phyloP scores from a whole-genome alignment of 768 basidiomycete species.

The Auricularia sp. region DNA sequence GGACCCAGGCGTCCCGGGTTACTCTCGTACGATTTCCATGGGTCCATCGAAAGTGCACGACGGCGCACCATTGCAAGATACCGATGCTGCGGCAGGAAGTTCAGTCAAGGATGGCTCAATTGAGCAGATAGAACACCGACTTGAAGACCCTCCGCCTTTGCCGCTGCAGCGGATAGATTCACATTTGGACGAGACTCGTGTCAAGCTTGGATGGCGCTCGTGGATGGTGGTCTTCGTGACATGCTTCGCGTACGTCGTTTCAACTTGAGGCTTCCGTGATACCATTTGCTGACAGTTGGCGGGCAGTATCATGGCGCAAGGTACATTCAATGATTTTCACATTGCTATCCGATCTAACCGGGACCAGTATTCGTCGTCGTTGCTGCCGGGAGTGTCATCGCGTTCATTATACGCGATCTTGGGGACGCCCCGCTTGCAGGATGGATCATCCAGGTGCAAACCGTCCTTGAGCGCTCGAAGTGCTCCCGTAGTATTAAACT shows the following conservation, averaged over 20 bases:
- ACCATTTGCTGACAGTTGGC: not conserved
- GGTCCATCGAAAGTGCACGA: too few species aligned
- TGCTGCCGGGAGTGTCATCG: conserved; percentile 2
- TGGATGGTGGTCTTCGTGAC: conserved; percentile 5
- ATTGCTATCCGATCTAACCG: not conserved
- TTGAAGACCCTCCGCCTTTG: not conserved
- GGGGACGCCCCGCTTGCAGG: conserved; percentile 5
- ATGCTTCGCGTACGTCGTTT: conserved; percentile 2
- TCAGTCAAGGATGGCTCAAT: too few species aligned
- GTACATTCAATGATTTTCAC: not conserved
- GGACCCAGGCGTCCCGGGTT: too few species aligned
- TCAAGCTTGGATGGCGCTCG: conserved; percentile 6
- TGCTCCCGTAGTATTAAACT: not conserved
- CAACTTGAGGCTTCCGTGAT: not conserved
- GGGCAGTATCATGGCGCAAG: not conserved
- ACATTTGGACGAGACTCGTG: not conserved
- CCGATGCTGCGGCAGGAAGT: too few species aligned
- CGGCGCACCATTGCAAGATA: too few species aligned
- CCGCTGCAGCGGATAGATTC: not conserved
- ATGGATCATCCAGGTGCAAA: conserved; percentile 4
- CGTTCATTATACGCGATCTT: conserved; percentile 5
- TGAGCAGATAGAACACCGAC: too few species aligned
- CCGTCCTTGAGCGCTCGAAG: not conserved
- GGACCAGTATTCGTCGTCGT: conserved; percentile 4
- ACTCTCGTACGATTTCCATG: too few species aligned